Percentiles rank a stretch among this genome's conserved stretches.
phyloP scores from a whole-genome alignment of 805 yeast species.

The Zygoascus ofunaensis region DNA sequence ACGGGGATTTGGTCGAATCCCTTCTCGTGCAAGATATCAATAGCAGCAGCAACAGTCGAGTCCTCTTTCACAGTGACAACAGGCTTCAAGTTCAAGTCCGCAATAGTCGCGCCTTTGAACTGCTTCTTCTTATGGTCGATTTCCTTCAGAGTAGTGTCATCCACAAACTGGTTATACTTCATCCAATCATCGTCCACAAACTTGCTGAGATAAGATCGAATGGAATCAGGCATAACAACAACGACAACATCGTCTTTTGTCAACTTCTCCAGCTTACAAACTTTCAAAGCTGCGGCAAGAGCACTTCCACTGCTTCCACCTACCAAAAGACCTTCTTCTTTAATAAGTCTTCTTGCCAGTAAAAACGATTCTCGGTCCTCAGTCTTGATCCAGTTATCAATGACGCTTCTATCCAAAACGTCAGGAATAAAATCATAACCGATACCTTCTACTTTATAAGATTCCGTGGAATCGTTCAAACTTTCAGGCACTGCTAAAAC shows the following conservation, averaged over 20 bases:
- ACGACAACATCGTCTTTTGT: constrained; percentile 69
- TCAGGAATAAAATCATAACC: constrained; percentile 86
- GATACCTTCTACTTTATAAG: constrained; percentile 80
- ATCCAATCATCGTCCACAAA: constrained; percentile 90
- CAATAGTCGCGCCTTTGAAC: constrained; percentile 49
- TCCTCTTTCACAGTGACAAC: constrained; percentile 61
- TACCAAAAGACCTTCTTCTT: constrained; percentile 77
- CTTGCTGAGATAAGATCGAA: constrained; percentile 78
- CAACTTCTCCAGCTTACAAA: constrained; percentile 56
- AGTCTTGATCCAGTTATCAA: constrained; percentile 79
- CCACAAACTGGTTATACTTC: constrained; percentile 66
- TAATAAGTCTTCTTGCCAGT: constrained; percentile 70
- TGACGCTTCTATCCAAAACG: constrained; percentile 54
- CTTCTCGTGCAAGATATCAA: constrained; percentile 59
- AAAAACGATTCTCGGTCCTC: constrained; percentile 73
- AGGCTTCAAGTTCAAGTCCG: constrained; percentile 65
- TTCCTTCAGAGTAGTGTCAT: constrained; percentile 36
- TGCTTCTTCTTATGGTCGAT: constrained; percentile 29
- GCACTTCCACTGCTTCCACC: constrained; percentile 91
- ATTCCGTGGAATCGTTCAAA: constrained; percentile 48
- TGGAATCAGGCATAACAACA: constrained; percentile 76
- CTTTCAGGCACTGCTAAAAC: constrained; percentile 72
- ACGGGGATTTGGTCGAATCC: constrained; percentile 86
- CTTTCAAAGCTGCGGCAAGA: constrained; percentile 65
- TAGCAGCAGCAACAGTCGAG: constrained; percentile 54